These are phyloP conservation scores for Calvatia gigantea DNA, from an alignment of 768 basidiomycete genomes.

Conservation along the genomic window DNA sequence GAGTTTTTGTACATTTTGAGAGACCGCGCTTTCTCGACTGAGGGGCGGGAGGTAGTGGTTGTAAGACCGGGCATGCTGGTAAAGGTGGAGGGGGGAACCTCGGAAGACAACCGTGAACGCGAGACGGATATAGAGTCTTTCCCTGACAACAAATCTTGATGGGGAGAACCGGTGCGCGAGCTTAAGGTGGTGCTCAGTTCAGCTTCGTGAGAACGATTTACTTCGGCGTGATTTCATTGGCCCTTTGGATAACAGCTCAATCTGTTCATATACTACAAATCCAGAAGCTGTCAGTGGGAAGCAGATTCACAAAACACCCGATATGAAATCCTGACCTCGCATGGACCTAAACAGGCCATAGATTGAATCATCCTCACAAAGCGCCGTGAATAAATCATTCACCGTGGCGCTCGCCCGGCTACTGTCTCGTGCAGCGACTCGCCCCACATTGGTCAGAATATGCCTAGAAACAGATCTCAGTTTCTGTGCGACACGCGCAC, in stretches of 20 bases:
- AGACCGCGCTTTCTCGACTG: constrained; percentile 59
- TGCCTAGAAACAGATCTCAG: constrained; percentile 49
- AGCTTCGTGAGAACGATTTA: constrained; percentile 61
- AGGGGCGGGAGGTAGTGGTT: constrained; percentile 43
- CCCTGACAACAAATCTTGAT: constrained; percentile 34
- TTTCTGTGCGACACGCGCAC: background rate
- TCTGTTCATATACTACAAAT: constrained; percentile 69
- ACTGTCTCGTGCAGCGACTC: constrained; percentile 84
- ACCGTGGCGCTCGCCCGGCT: constrained; percentile 70
- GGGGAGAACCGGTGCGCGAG: constrained; percentile 44
- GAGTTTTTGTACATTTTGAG: constrained; percentile 56
- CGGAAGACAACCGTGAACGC: constrained; percentile 37
- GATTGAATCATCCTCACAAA: constrained; percentile 87
- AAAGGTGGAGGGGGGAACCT: constrained; percentile 29
- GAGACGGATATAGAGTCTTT: constrained; percentile 28
- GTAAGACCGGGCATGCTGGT: constrained; percentile 19
- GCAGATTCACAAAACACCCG: constrained; percentile 19
- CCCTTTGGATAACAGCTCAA: constrained; percentile 61
- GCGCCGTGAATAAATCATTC: constrained; percentile 81
- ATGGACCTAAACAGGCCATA: constrained; percentile 84
- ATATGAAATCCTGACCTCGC: constrained; percentile 57
- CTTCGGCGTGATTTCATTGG: constrained; percentile 54
- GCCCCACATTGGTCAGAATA: constrained; percentile 76
- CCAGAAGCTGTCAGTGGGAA: constrained; percentile 13
- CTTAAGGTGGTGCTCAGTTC: constrained; percentile 37